Conservation (phyloP, 2,329 filamentous ascomycete species). For the Penicillium decumbens region DNA sequence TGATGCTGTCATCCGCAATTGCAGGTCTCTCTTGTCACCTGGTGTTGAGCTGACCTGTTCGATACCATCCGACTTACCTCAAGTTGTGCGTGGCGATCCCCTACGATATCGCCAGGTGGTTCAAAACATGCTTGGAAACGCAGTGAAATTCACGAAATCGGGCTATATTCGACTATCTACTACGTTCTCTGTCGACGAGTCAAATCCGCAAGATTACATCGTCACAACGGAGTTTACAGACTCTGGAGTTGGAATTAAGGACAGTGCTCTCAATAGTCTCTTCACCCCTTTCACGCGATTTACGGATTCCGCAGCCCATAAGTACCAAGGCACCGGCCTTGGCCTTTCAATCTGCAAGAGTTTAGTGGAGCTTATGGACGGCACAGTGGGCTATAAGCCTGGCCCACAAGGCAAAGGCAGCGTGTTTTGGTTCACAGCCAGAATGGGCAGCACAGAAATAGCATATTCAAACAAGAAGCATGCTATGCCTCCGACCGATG, state of each 20-base stretch:
- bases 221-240: conserved; percentile 52
- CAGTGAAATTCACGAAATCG: conserved; percentile 57
- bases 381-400: conserved; percentile 44
- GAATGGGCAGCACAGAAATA: conserved; percentile 38
- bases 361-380: conserved; percentile 54
- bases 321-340: conserved; percentile 54
- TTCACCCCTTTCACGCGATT: conserved; percentile 56
- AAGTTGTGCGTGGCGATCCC: conserved; percentile 52
- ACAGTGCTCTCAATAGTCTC: conserved; percentile 44
- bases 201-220: conserved; percentile 37
- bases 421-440: conserved; percentile 51
- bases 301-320: conserved; percentile 50
- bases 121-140: conserved; percentile 58
- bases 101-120: conserved; percentile 59
- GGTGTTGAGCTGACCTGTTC: conserved; percentile 46
- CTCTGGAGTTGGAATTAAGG: conserved; percentile 52
- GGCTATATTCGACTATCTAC: conserved; percentile 49
- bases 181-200: conserved; percentile 41
- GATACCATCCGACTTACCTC: conserved; percentile 45
- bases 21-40: conserved; percentile 45
- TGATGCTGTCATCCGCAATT: conserved; percentile 49
- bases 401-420: conserved; percentile 49
- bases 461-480: conserved; percentile 11
- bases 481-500: conserved; percentile 22
- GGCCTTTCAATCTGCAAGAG: conserved; percentile 57